Percentiles rank a stretch among this genome's conserved stretches.
Evolutionary conservation across 352 stramenopile species (phyloP).

Genomic region (Phytophthora sp.): DNA sequence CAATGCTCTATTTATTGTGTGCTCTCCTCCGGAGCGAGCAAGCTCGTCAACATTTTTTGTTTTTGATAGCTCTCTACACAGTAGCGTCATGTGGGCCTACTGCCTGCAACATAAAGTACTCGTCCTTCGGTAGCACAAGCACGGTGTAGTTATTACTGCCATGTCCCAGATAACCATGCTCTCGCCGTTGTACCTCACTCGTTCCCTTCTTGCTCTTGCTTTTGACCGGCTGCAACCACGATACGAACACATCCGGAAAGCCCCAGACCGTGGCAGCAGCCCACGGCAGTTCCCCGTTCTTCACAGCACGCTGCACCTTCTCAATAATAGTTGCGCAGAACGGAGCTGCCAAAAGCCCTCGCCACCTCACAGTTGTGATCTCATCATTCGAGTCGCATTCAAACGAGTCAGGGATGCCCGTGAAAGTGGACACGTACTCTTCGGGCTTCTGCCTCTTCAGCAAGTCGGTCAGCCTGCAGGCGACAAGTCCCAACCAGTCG

Average conservation of each 20-base stretch:
- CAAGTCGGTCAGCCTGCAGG: slow-evolving; percentile 62
- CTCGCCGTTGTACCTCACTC: slow-evolving; percentile 33
- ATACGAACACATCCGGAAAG: slow-evolving; percentile 74
- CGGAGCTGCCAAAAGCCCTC: slow-evolving; percentile 64
- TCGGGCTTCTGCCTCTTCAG: slow-evolving; percentile 59
- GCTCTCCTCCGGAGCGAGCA: background rate
- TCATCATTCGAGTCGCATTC: slow-evolving; percentile 39
- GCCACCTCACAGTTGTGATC: slow-evolving; percentile 70
- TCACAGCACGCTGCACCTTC: slow-evolving; percentile 53
- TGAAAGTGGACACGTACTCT: slow-evolving; percentile 84
- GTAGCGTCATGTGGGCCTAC: slow-evolving; percentile 73
- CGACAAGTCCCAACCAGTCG: slow-evolving; percentile 81
- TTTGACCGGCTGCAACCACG: slow-evolving; percentile 59
- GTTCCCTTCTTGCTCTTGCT: slow-evolving; percentile 30
- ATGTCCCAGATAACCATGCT: slow-evolving; percentile 81
- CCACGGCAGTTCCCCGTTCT: slow-evolving; percentile 60
- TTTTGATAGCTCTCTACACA: slow-evolving; percentile 34
- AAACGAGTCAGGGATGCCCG: slow-evolving; percentile 45
- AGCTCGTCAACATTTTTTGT: background rate
- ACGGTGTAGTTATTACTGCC: slow-evolving; percentile 83
- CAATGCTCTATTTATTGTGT: slow-evolving; percentile 19
- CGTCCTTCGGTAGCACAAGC: slow-evolving; percentile 66
- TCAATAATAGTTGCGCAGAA: slow-evolving; percentile 66
- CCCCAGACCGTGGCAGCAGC: slow-evolving; percentile 81
- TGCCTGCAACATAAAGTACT: slow-evolving; percentile 78